A percentile compares a stretch with the other conserved stretches of the same genome.
phyloP scores from a whole-genome alignment of 305 asterid genomes.

The Andrographis paniculata region DNA sequence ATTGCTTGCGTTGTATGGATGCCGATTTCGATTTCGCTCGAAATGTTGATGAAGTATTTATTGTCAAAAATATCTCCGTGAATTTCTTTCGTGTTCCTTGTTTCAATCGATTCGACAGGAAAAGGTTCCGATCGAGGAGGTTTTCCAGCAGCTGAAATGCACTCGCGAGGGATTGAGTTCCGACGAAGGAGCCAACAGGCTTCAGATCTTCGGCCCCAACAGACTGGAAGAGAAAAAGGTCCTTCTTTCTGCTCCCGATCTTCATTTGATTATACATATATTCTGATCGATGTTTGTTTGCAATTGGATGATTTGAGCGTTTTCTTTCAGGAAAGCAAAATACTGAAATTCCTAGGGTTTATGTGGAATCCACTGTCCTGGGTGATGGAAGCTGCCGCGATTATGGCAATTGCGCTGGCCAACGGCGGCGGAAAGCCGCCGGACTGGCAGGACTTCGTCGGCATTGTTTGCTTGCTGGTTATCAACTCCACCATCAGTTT shows the following conservation, averaged over 20 bases:
- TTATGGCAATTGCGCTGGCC: conserved; percentile 48
- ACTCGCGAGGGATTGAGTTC: conserved; percentile 35
- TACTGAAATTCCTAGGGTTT: conserved; percentile 41
- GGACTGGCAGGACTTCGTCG: conserved; percentile 55
- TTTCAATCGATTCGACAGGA: conserved; percentile 29
- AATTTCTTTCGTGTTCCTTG: background rate
- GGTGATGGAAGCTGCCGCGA: conserved; percentile 60
- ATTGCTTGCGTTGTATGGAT: no score
- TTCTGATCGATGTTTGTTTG: background rate
- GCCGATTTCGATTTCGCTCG: no score
- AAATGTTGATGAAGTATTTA: no score
- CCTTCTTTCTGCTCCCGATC: background rate
- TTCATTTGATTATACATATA: background rate
- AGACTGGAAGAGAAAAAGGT: conserved; percentile 56
- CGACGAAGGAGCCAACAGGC: conserved; percentile 38
- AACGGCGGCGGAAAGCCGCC: conserved; percentile 42
- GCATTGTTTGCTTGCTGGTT: conserved; percentile 38
- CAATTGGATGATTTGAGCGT: background rate
- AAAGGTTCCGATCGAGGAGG: conserved; percentile 45
- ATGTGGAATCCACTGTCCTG: conserved; percentile 57
- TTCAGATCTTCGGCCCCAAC: conserved; percentile 44
- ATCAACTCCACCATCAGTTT: conserved; percentile 52
- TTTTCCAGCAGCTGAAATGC: conserved; percentile 43
- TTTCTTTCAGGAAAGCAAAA: conserved; percentile 35
- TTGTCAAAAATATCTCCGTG: background rate